Conservation (phyloP, 768 basidiomycete genomes). For the Leccinellum rugosiceps region DNA sequence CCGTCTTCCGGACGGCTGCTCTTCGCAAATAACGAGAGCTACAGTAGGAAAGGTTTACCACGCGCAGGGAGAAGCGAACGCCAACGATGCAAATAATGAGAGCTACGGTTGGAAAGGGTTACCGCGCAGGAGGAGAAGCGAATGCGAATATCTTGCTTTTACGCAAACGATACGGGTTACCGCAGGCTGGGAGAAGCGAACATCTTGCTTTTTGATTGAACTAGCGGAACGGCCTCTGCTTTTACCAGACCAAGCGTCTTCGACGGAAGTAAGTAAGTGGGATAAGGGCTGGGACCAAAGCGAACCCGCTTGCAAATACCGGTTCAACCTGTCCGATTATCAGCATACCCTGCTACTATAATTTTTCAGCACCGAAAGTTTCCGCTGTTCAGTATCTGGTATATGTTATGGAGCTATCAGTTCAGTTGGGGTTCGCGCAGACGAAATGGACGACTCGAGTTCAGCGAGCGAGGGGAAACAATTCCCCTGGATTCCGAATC, state of each 20-base stretch:
- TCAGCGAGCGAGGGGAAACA: too few species aligned
- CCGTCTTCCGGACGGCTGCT: constrained; percentile 30
- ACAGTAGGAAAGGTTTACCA: constrained; percentile 45
- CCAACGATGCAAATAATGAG: constrained; percentile 12
- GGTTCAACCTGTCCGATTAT: too few species aligned
- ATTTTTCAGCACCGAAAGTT: too few species aligned
- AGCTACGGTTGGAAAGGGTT: constrained; percentile 26
- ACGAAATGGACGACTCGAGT: too few species aligned
- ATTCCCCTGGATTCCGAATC: too few species aligned
- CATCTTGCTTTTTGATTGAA: constrained; percentile 54
- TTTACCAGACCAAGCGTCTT: constrained; percentile 38
- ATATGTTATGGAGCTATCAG: too few species aligned
- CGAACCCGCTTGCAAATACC: too few species aligned
- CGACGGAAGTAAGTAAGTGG: constrained; percentile 58
- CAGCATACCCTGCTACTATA: too few species aligned
- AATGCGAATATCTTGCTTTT: too few species aligned
- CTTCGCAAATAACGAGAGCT: constrained; percentile 22
- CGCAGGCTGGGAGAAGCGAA: constrained; percentile 42
- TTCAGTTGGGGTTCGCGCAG: too few species aligned
- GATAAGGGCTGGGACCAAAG: constrained; percentile 51
- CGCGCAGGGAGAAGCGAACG: constrained; percentile 48
- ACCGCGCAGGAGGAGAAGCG: constrained; percentile 64
- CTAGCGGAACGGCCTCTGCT: constrained; percentile 21
- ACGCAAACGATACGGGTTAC: constrained; percentile 19
- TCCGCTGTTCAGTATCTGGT: too few species aligned